A percentile compares a stretch with the other conserved stretches of the same genome.
Evolutionary conservation across 805 yeast species (phyloP).

Genomic region (Lipomyces sp.): DNA sequence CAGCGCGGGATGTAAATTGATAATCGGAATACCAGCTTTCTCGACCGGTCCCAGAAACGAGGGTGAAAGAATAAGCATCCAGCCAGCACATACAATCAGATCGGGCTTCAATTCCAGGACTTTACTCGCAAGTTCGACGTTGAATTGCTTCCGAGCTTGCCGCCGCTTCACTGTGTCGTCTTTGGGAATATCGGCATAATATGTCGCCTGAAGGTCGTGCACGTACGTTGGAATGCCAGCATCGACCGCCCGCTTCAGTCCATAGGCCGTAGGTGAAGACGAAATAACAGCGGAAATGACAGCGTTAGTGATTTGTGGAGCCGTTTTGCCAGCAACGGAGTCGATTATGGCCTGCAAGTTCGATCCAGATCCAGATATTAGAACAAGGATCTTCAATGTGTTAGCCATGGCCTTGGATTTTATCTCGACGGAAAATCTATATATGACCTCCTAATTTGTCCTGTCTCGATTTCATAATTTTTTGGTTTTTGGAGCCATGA

Average conservation of each 20-base stretch:
- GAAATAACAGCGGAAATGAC: slow-evolving; percentile 76
- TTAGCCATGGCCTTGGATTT: slow-evolving; percentile 14
- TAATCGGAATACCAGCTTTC: slow-evolving; percentile 64
- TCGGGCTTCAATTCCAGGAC: slow-evolving; percentile 69
- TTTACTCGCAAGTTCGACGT: slow-evolving; percentile 68
- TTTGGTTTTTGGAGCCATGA: too few species aligned
- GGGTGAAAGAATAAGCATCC: slow-evolving; percentile 91
- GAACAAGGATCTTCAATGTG: slow-evolving; percentile 53
- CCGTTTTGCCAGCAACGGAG: slow-evolving; percentile 21
- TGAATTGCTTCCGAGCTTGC: slow-evolving; percentile 65
- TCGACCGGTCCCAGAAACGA: slow-evolving; percentile 66
- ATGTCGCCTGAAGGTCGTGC: slow-evolving; percentile 62
- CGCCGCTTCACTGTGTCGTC: slow-evolving; percentile 58
- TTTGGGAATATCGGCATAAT: slow-evolving; percentile 72
- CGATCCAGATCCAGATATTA: slow-evolving; percentile 95
- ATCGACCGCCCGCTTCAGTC: slow-evolving; percentile 71
- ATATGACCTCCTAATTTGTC: too few species aligned
- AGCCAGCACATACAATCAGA: slow-evolving; percentile 94
- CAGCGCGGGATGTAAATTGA: slow-evolving; percentile 93
- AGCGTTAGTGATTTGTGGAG: slow-evolving; percentile 36
- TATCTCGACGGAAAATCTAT: too few species aligned
- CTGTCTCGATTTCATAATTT: too few species aligned
- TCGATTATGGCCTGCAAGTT: slow-evolving; percentile 92
- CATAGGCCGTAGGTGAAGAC: slow-evolving; percentile 82
- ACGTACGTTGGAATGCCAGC: slow-evolving; percentile 65